Evolutionary conservation across 1,139 yeast species (phyloP).

Genomic region (Magnusiomyces suaveolens): DNA sequence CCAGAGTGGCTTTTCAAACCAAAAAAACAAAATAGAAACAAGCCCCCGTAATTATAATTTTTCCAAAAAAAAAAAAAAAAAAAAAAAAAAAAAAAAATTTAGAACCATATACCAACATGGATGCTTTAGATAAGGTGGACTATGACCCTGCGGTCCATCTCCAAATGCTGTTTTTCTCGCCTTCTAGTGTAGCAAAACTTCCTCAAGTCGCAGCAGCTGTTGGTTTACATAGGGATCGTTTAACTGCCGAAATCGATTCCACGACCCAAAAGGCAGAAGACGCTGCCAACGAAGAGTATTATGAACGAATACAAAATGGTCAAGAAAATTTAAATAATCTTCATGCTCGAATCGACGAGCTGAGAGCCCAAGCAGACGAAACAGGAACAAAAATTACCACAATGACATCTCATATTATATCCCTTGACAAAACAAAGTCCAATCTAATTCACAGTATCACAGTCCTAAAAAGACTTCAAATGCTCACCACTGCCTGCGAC

Average conservation of each 20-base stretch:
- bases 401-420: constrained; percentile 70
- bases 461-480: constrained; percentile 74
- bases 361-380: constrained; percentile 41
- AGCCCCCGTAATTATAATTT: not conserved
- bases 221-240: constrained; percentile 39
- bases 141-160: constrained; percentile 38
- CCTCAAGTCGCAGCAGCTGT: constrained; percentile 21
- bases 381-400: constrained; percentile 57
- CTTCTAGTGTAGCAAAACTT: constrained; percentile 19
- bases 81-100: too few relatives aligned
- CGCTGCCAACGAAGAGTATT: constrained; percentile 6
- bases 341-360: constrained; percentile 35
- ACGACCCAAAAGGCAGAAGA: not conserved
- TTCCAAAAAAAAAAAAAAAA: not conserved
- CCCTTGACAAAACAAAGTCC: constrained; percentile 69
- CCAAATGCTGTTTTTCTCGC: constrained; percentile 27
- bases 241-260: constrained; percentile 20
- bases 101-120: too few relatives aligned
- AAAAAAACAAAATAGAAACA: too few relatives aligned
- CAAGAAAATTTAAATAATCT: constrained; percentile 34
- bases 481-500: constrained; percentile 71
- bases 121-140: constrained; percentile 12
- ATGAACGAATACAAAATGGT: constrained; percentile 16
- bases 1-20: too few relatives aligned
- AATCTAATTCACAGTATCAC: constrained; percentile 80